Percentiles rank a stretch among this genome's conserved stretches.
These are phyloP conservation scores for Castanospermum australe DNA, from an alignment of 306 rosid genomes.

Conservation along the genomic window DNA sequence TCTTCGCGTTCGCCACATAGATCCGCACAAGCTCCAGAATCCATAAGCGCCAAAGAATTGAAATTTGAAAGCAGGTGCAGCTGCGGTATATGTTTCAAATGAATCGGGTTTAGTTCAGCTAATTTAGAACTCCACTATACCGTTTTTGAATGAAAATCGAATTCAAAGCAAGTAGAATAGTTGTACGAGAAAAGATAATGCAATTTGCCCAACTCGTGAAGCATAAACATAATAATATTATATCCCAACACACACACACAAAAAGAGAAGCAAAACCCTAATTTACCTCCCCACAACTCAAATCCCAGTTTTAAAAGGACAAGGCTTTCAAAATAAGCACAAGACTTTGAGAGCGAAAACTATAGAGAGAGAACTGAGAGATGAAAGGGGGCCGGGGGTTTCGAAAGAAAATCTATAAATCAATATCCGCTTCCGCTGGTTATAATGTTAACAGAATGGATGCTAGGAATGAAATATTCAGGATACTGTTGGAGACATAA, in stretches of 20 bases:
- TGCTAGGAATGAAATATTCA: too few relatives aligned
- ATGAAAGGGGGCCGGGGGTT: neutral
- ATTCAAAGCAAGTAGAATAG: too few relatives aligned
- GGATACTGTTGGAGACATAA: too few relatives aligned
- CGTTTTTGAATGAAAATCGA: neutral
- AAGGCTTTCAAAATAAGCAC: neutral
- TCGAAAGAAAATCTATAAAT: neutral
- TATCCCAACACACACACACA: too few relatives aligned
- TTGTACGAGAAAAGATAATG: too few relatives aligned
- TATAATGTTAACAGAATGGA: neutral
- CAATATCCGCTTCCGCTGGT: neutral
- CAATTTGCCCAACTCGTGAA: neutral
- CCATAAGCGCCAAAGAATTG: slow-evolving; percentile 30
- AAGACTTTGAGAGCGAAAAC: neutral
- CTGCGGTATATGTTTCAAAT: neutral
- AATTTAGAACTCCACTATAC: too few relatives aligned
- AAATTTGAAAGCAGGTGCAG: neutral
- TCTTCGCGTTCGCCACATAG: slow-evolving; percentile 20
- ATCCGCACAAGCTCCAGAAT: slow-evolving; percentile 37
- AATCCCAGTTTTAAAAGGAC: neutral
- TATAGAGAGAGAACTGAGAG: neutral
- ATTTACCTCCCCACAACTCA: neutral
- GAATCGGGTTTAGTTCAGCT: neutral
- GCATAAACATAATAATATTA: neutral
- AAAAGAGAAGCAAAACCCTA: slow-evolving; percentile 1